Conservation (phyloP, 768 basidiomycete genomes). For the Suillus variegatus region DNA sequence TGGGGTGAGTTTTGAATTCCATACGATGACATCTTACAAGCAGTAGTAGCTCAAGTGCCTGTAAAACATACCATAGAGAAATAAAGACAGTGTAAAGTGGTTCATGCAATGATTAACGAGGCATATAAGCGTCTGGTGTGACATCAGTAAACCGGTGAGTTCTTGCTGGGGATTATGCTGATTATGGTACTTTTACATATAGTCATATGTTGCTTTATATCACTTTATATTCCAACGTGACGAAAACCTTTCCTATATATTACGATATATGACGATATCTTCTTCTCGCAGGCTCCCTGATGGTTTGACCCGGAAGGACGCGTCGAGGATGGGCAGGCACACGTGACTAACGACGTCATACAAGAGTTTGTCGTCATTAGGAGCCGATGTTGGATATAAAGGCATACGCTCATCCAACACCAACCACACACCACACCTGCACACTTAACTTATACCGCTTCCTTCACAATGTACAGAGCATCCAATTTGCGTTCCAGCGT, state of each 20-base stretch:
- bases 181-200: no score
- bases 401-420: background rate
- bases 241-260: no score
- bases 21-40: background rate
- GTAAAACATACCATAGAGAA: background rate
- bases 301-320: background rate
- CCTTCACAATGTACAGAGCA: slow-evolving; percentile 7
- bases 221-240: no score
- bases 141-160: no score
- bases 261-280: no score
- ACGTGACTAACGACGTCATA: slow-evolving; percentile 14
- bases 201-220: no score
- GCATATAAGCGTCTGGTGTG: background rate
- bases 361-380: slow-evolving; percentile 11
- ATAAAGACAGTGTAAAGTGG: background rate
- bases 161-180: no score
- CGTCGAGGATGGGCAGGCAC: background rate
- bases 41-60: background rate
- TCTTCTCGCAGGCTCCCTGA: no score
- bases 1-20: background rate
- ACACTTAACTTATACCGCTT: background rate
- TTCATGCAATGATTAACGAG: background rate
- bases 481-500: background rate
- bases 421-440: background rate
- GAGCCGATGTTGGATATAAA: slow-evolving; percentile 6